Evolutionary conservation across 2,329 filamentous ascomycete species (phyloP), one percentile per base, ranked within the genome.

Genomic region (Trichoderma guizhouense): DNA sequence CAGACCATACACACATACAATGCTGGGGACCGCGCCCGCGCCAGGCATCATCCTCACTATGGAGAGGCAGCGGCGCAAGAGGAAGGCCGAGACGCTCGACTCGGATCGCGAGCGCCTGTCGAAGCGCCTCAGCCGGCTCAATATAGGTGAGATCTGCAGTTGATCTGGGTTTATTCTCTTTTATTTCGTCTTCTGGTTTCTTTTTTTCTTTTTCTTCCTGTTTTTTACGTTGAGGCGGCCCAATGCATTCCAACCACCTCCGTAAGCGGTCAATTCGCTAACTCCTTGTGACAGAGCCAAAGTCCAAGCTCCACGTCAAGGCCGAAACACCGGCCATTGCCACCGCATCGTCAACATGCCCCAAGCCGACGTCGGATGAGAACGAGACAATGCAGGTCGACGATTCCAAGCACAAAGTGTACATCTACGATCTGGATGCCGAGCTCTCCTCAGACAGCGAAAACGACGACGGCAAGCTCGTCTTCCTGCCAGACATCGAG

Each of bases 391-490:
- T 98, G 95, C 88, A 92, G 71, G 80, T 98, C 73, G 95, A 98
- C 82, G 91, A 97, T 82, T 91, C 93, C 36, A 92, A 93, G 77
- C 87, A 97, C 83, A 93, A 92, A 78, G 90, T 98, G 73, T 98
- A 96, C 85, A 94, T 99, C 76, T 91, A 95, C 84, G 91, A 97
- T 81, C 86, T 99, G 11, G 94, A 97, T 79, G 92, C 92, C 76
- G 95, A 98, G 82, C 88, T 98, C 36, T 91, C 91, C 15, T 84
- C 83, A 8, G 82, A 82, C 73, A 81, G 76, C 75, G 79, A 81
- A 14, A 74, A 73, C 71, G 85, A 87, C 73, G 85, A 88, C 26
- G 87, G 88, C 75, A 87, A 85, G 75, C 87, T 97, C 61, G 86
- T 95, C 78, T 94, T 98, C 83, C 87, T 97, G 0, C 91, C 94